phyloP scores from a whole-genome alignment of 441 rosid species.

The Erodium texanum region DNA sequence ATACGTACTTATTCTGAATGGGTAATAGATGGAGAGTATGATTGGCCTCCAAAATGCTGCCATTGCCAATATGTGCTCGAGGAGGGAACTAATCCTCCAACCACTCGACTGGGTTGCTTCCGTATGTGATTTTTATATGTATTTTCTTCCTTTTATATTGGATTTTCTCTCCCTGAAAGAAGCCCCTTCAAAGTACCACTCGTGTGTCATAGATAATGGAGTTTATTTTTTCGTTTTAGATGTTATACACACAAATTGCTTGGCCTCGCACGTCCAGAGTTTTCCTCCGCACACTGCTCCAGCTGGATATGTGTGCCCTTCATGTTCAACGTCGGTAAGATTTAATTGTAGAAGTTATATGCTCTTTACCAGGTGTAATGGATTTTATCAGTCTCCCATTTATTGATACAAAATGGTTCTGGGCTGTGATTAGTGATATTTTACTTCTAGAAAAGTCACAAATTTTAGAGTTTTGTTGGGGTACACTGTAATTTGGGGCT shows the following conservation, averaged over 20 bases:
- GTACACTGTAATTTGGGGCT: neutral
- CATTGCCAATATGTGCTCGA: constrained; percentile 62
- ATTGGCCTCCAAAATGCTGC: constrained; percentile 91
- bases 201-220: constrained; percentile 8
- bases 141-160: constrained; percentile 10
- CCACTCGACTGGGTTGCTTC: constrained; percentile 94
- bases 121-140: constrained; percentile 46
- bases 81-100: constrained; percentile 55
- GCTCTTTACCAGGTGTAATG: constrained; percentile 4
- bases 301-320: constrained; percentile 86
- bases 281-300: constrained; percentile 95
- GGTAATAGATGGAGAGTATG: constrained; percentile 98
- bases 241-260: constrained; percentile 80
- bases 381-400: neutral
- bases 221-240: constrained; percentile 36
- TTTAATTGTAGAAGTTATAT: neutral
- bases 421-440: neutral
- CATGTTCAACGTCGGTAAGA: constrained; percentile 77
- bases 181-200: neutral
- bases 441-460: neutral
- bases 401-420: neutral
- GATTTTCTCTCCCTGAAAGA: constrained; percentile 10
- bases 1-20: constrained; percentile 96
- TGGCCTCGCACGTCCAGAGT: constrained; percentile 68
- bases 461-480: neutral